Percentiles rank a stretch among this genome's conserved stretches.
phyloP scores from a whole-genome alignment of 2,329 filamentous ascomycete genomes.

The Dothideomycetes sp. region DNA sequence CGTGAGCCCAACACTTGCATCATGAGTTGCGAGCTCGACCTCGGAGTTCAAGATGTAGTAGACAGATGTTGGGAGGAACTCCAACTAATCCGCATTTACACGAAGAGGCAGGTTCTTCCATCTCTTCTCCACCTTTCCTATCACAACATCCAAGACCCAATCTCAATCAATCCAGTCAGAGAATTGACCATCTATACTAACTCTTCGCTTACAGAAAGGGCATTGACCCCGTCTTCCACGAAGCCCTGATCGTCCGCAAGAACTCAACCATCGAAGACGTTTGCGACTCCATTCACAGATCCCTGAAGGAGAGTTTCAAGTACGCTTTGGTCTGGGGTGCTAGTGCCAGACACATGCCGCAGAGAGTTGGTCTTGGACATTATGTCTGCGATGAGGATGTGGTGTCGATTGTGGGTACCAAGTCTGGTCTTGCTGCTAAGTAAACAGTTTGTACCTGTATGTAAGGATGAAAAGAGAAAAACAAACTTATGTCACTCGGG shows the following conservation, averaged over 20 bases:
- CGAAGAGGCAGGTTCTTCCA: slow-evolving; percentile 51
- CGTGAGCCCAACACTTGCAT: slow-evolving; percentile 89
- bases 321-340: slow-evolving; percentile 97
- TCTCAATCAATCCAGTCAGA: too few species aligned
- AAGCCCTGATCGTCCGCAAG: slow-evolving; percentile 84
- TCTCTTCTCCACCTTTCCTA: neutral
- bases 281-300: slow-evolving; percentile 88
- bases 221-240: slow-evolving; percentile 74
- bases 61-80: slow-evolving; percentile 94
- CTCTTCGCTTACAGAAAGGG: slow-evolving; percentile 58
- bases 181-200: slow-evolving; percentile 16
- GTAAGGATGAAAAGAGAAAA: too few species aligned
- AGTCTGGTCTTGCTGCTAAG: slow-evolving; percentile 27
- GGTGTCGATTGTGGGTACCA: slow-evolving; percentile 50
- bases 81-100: slow-evolving; percentile 83
- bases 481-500: too few species aligned
- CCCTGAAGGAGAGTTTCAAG: slow-evolving; percentile 96
- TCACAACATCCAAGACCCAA: too few species aligned
- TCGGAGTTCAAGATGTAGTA: slow-evolving; percentile 87
- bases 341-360: slow-evolving; percentile 87
- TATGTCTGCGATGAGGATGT: slow-evolving; percentile 62
- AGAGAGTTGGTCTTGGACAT: slow-evolving; percentile 82
- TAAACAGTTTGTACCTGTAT: neutral
- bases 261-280: slow-evolving; percentile 93
- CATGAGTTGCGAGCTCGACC: slow-evolving; percentile 93